phyloP scores from a whole-genome alignment of 2,329 filamentous ascomycete genomes.

The Clarireedia monteithiana region DNA sequence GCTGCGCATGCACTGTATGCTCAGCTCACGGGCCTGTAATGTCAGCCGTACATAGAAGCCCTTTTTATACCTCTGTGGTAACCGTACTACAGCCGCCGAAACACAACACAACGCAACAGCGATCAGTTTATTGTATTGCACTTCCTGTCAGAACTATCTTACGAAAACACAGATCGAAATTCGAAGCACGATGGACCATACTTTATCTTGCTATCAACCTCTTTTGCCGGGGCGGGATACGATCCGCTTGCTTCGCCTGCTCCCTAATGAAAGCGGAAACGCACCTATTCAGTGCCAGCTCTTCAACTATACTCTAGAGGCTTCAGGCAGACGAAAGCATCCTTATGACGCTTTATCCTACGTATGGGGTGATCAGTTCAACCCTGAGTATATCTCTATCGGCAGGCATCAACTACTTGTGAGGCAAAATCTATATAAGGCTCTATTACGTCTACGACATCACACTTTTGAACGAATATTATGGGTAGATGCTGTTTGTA shows the following conservation, averaged over 20 bases:
- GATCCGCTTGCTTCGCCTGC: slow-evolving; percentile 7
- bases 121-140: no score
- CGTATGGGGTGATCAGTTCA: background rate
- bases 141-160: no score
- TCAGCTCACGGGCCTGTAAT: no score
- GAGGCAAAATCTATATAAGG: background rate
- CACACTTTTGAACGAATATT: background rate
- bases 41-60: no score
- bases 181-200: no score
- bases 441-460: background rate
- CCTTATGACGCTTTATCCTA: slow-evolving; percentile 3
- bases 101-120: no score
- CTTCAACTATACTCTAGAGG: slow-evolving; percentile 13
- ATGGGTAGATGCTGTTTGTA: background rate
- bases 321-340: slow-evolving; percentile 6
- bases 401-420: background rate
- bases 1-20: no score
- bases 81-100: no score
- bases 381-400: background rate
- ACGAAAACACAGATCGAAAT: no score
- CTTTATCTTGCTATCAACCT: background rate
- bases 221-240: background rate
- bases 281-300: background rate
- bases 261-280: slow-evolving; percentile 4
- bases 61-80: no score